Percentiles rank a stretch among this genome's conserved stretches.
Conservation (phyloP, 495 filamentous ascomycete species). For the Talaromyces trachyspermus region DNA sequence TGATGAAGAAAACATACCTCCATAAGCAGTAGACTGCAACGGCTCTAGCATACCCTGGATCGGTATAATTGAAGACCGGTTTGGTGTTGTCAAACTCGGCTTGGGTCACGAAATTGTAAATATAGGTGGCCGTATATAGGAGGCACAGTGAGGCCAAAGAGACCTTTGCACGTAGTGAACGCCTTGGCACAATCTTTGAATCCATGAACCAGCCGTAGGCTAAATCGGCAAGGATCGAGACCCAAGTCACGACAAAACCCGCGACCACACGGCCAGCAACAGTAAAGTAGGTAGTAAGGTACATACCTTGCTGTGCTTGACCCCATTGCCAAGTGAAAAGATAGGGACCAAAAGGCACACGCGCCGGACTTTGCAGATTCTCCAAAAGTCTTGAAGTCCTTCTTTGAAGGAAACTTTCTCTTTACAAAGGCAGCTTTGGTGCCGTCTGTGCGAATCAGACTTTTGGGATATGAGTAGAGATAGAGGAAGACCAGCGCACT, state of each 20-base stretch:
- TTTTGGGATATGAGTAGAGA: constrained; percentile 45
- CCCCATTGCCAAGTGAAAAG: constrained; percentile 51
- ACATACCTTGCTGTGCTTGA: constrained; percentile 48
- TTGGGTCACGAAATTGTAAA: constrained; percentile 11
- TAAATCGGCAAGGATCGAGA: constrained; percentile 39
- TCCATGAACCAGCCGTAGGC: constrained; percentile 43
- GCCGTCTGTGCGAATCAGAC: constrained; percentile 46
- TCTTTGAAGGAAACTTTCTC: constrained; percentile 28
- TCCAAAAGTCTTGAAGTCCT: constrained; percentile 42
- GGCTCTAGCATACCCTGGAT: constrained; percentile 30
- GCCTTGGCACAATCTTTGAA: constrained; percentile 12
- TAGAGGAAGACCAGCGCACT: constrained; percentile 44
- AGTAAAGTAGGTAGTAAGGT: constrained; percentile 52
- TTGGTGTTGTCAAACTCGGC: not conserved
- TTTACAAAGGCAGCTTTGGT: constrained; percentile 33
- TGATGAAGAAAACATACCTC: constrained; percentile 13
- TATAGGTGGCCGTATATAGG: not conserved
- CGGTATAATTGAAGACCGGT: constrained; percentile 29
- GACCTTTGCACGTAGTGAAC: not conserved
- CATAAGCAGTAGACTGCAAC: constrained; percentile 33
- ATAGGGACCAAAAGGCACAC: constrained; percentile 48
- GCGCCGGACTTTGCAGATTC: constrained; percentile 34
- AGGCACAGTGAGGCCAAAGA: not conserved
- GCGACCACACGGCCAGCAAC: constrained; percentile 47
- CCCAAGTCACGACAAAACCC: constrained; percentile 38